Evolutionary conservation across 176 grass and related monocot genomes (phyloP).

Genomic region (Rhynchospora breviuscula): DNA sequence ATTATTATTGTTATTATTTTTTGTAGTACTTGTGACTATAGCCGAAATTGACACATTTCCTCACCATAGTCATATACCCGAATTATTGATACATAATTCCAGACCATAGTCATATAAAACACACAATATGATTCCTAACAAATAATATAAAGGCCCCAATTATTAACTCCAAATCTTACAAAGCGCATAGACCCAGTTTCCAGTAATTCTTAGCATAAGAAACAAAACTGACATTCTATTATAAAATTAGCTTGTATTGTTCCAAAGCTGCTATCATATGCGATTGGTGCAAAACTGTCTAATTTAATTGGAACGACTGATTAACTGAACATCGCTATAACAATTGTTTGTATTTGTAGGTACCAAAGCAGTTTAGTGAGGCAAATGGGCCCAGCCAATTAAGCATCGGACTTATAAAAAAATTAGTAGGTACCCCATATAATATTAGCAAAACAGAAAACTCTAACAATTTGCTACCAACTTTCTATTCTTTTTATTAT

Average conservation of each 20-base stretch:
- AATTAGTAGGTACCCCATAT: neutral
- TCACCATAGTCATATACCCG: too few relatives aligned
- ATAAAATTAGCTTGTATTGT: conserved; percentile 4
- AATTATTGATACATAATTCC: too few relatives aligned
- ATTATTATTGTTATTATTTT: too few relatives aligned
- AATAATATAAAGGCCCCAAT: neutral
- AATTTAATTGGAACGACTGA: neutral
- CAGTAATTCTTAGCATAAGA: neutral
- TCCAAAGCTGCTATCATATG: neutral
- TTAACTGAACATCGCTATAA: neutral
- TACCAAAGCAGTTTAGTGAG: neutral
- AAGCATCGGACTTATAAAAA: neutral
- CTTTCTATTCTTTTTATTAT: neutral
- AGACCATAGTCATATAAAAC: neutral
- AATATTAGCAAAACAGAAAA: neutral
- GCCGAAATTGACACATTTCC: too few relatives aligned
- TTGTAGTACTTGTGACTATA: too few relatives aligned
- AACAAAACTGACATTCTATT: neutral
- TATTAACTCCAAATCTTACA: neutral
- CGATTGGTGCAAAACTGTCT: neutral
- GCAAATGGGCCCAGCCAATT: neutral
- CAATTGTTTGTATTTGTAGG: neutral
- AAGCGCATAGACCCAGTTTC: neutral
- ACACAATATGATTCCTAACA: neutral
- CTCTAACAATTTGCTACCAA: neutral